These are phyloP conservation scores for Alternaria brassicae DNA, from an alignment of 2,329 filamentous ascomycete genomes.

Conservation along the genomic window DNA sequence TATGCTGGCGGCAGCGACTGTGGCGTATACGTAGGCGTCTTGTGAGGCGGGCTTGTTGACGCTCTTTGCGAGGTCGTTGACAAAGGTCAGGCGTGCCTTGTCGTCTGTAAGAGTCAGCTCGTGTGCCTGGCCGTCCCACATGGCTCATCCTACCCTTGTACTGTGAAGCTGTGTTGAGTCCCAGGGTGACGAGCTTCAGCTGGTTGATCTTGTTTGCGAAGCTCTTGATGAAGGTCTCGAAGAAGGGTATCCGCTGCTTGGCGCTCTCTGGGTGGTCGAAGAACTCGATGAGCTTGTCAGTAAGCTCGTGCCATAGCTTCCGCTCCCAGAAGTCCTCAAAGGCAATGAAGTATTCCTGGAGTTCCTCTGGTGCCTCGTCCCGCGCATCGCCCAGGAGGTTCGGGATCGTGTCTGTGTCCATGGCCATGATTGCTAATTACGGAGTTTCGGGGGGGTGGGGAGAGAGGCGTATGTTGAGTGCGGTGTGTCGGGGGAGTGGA, in stretches of 20 bases:
- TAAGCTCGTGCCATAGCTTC: constrained; percentile 99
- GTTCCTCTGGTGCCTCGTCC: constrained; percentile 83
- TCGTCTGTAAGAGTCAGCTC: constrained; percentile 68
- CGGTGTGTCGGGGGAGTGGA: constrained; percentile 8
- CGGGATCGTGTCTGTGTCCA: constrained; percentile 87
- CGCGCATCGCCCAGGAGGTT: constrained; percentile 92
- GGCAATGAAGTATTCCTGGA: constrained; percentile 85
- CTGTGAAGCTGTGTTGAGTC: constrained; percentile 84
- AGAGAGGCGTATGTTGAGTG: neutral
- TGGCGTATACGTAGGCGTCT: constrained; percentile 94
- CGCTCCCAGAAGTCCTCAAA: constrained; percentile 99
- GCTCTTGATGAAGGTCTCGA: constrained; percentile 92
- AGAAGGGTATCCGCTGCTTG: constrained; percentile 84
- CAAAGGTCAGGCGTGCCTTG: constrained; percentile 82
- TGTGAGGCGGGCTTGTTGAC: constrained; percentile 92
- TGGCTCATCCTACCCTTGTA: constrained; percentile 71
- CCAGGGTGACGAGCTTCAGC: constrained; percentile 92
- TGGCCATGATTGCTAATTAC: constrained; percentile 53
- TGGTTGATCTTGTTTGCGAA: constrained; percentile 99
- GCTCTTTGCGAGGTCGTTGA: constrained; percentile 81
- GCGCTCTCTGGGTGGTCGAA: constrained; percentile 84
- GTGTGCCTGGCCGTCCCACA: neutral
- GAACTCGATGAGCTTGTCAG: constrained; percentile 84
- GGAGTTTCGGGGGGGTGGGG: neutral
- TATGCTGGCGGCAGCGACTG: constrained; percentile 85